Base-by-base conservation (phyloP, 345 rosid species). In the Citrus hindsii region DNA sequence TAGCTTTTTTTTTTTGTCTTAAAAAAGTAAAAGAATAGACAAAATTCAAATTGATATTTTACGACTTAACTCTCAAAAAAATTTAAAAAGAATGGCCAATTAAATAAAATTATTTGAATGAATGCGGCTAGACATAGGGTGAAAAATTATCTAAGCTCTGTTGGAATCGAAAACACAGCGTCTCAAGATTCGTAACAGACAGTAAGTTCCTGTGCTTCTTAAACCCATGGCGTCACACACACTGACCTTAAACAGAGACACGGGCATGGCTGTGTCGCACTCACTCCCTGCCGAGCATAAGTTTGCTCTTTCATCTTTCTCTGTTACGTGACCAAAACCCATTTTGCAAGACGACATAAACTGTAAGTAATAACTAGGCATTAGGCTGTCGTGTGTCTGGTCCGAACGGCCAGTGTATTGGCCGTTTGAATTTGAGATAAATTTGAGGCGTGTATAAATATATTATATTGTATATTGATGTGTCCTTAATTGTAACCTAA, bases 71-170 rank as follows among this genome's bases (percentile, higher is more conserved):
- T 42, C 16, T 0, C 2, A 38, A 10, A 40, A 42, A 42, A 13
- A 46, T 12, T 46, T 46, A 12, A 46, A 46, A 3, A 0, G 1
- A 12, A 46, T 2, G 1, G 1, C 1, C 1, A 3, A 3, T 12
- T 1, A 46, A 46, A 46, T 46, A 46, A 46, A 46, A 46, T 3
- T 12, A 46, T 46, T 12, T 46, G 1, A 46, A 46, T 6, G 38
- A 1, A 37, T 7, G 38, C 2, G 1, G 14, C 48, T 3, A 3
- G 48, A 42, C 4, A 40, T 0, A 0, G 14, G 0, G 48, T 10
- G 48, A 2, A 10, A 42, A 42, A 42, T 42, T 42, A 42, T 42
- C 48, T 9, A 10, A 42, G 48, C 48, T 42, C 14, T 42, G 48
- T 42, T 42, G 48, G 13, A 42, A 42, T 42, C 16, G 48, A 42